phyloP scores from a whole-genome alignment of 1,139 yeast species.

The Candida glucosophila region DNA sequence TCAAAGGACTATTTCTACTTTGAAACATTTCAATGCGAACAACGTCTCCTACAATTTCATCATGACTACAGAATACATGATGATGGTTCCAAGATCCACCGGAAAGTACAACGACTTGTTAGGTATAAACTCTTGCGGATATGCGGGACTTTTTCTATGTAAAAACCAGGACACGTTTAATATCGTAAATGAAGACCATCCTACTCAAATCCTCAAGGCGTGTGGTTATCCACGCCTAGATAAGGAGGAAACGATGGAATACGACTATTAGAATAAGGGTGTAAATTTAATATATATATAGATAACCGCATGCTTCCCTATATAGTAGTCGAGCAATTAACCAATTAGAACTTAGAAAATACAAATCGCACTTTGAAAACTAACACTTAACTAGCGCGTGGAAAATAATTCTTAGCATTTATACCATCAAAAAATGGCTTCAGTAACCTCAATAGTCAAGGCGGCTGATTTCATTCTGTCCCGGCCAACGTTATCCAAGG shows the following conservation, averaged over 20 bases:
- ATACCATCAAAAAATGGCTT: conserved; percentile 39
- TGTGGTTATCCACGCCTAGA: conserved; percentile 60
- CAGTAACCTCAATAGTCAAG: conserved; percentile 77
- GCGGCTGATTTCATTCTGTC: conserved; percentile 74
- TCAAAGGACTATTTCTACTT: conserved; percentile 59
- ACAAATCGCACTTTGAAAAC: conserved; percentile 1
- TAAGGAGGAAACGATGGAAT: conserved; percentile 24
- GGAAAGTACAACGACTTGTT: conserved; percentile 31
- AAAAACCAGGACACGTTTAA: conserved; percentile 49
- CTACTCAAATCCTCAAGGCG: conserved; percentile 39
- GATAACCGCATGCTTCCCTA: not conserved
- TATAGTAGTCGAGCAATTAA: not conserved
- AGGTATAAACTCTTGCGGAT: conserved; percentile 76
- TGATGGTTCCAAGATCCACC: conserved; percentile 70
- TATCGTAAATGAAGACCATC: conserved; percentile 33
- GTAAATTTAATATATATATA: conserved; percentile 4
- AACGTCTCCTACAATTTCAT: conserved; percentile 68
- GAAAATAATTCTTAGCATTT: conserved; percentile 1
- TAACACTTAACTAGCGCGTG: conserved; percentile 1
- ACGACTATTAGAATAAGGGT: conserved; percentile 19
- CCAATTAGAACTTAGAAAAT: conserved; percentile 1
- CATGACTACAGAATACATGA: conserved; percentile 74
- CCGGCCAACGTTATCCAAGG: conserved; percentile 67
- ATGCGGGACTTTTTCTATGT: conserved; percentile 69
- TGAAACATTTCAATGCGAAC: conserved; percentile 40